A percentile compares a stretch with the other conserved stretches of the same genome.
phyloP scores from a whole-genome alignment of 345 rosid species.

The Gossypium longicalyx region DNA sequence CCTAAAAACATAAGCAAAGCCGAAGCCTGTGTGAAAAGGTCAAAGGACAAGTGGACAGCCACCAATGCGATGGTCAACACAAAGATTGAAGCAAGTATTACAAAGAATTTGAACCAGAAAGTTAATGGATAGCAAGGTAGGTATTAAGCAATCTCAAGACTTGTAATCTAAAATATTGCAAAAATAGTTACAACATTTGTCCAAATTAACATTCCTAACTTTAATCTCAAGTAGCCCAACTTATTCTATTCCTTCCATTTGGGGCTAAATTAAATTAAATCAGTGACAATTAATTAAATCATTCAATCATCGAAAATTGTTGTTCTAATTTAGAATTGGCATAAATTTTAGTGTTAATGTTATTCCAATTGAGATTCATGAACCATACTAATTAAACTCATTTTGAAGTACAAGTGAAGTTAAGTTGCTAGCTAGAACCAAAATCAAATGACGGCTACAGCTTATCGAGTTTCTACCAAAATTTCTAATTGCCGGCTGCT shows the following conservation, averaged over 20 bases:
- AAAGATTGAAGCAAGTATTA: not conserved
- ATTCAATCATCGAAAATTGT: not conserved
- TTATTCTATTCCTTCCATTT: not conserved
- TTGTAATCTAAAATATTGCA: not conserved
- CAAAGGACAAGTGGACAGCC: not conserved
- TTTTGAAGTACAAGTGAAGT: not conserved
- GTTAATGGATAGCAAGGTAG: not conserved
- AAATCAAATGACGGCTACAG: too few relatives aligned
- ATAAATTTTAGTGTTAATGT: too few relatives aligned
- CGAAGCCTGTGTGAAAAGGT: not conserved
- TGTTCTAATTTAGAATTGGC: too few relatives aligned
- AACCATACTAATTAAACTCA: not conserved
- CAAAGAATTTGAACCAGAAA: not conserved
- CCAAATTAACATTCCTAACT: not conserved
- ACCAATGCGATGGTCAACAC: not conserved
- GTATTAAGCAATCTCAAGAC: slow-evolving; percentile 9
- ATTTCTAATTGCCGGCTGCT: not conserved
- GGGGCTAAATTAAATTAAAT: slow-evolving; percentile 1
- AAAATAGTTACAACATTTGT: not conserved
- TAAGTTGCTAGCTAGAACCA: too few relatives aligned
- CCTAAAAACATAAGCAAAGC: not conserved
- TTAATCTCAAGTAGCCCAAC: slow-evolving; percentile 2
- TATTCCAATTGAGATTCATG: too few relatives aligned
- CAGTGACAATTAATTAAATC: not conserved
- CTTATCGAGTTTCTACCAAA: not conserved